Evolutionary conservation across 139 green algal genomes (phyloP).

Genomic region (Deuterostichococcus epilithicus): DNA sequence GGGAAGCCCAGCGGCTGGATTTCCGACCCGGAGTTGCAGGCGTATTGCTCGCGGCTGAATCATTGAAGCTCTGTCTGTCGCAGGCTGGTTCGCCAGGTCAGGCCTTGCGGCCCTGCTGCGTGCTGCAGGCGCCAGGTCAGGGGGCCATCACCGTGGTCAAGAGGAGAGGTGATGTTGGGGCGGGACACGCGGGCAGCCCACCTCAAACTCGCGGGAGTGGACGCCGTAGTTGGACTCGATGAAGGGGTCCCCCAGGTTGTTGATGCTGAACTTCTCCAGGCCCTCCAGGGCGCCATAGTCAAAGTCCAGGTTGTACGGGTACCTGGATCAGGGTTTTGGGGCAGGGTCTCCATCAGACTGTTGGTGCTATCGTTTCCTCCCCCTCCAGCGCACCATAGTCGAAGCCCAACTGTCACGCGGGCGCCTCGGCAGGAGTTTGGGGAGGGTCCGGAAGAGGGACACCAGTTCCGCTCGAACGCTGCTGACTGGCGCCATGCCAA

Average conservation of each 20-base stretch:
- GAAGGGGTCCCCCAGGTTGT: constrained; percentile 96
- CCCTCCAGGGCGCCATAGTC: constrained; percentile 86
- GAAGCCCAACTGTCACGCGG: constrained; percentile 92
- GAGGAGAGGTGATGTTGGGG: too few relatives aligned
- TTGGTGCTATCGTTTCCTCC: constrained; percentile 93
- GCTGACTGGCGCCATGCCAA: too few relatives aligned
- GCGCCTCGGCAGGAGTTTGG: constrained; percentile 68
- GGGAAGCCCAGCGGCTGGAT: not conserved
- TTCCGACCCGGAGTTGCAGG: too few relatives aligned
- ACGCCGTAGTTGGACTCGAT: constrained; percentile 98
- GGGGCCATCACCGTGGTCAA: too few relatives aligned
- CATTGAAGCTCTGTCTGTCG: too few relatives aligned
- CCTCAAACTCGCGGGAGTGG: constrained; percentile 85
- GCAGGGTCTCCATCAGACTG: constrained; percentile 85
- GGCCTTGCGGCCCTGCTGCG: too few relatives aligned
- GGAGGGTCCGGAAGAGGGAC: constrained; percentile 75
- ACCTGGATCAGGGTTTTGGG: constrained; percentile 42
- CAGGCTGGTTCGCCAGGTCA: too few relatives aligned
- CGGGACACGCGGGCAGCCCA: constrained; percentile 12
- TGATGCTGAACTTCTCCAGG: constrained; percentile 91
- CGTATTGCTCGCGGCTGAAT: too few relatives aligned
- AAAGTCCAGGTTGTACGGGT: constrained; percentile 99
- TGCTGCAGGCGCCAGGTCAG: not conserved
- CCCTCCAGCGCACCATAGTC: constrained; percentile 86
- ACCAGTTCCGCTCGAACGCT: constrained; percentile 50